These are phyloP conservation scores for Tolypocladium tropicale DNA, from an alignment of 2,329 filamentous ascomycete genomes.

Conservation along the genomic window DNA sequence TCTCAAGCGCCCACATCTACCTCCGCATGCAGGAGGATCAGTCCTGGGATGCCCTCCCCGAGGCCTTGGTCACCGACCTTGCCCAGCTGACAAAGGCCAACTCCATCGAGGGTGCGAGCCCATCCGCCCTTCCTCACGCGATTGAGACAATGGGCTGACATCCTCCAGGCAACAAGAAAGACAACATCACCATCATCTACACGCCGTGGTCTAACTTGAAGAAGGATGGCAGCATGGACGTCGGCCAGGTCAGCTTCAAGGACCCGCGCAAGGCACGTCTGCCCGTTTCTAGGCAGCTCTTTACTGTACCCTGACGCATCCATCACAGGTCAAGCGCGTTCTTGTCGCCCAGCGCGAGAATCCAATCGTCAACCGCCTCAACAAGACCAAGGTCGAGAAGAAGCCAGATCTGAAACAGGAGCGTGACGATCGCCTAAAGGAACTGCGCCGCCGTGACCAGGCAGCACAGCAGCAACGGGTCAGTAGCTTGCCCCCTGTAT, in stretches of 20 bases:
- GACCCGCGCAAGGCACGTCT: slow-evolving; percentile 58
- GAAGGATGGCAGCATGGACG: slow-evolving; percentile 93
- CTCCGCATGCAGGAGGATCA: slow-evolving; percentile 71
- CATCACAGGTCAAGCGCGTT: slow-evolving; percentile 60
- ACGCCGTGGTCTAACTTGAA: slow-evolving; percentile 95
- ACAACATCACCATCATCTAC: slow-evolving; percentile 94
- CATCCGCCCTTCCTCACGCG: too few species aligned
- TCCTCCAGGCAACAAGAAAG: slow-evolving; percentile 85
- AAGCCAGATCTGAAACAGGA: slow-evolving; percentile 76
- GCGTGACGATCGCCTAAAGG: slow-evolving; percentile 64
- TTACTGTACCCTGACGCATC: background rate
- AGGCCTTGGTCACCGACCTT: slow-evolving; percentile 70
- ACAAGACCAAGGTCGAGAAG: slow-evolving; percentile 89
- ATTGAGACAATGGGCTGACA: background rate
- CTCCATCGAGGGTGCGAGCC: slow-evolving; percentile 71
- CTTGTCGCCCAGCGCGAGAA: slow-evolving; percentile 78
- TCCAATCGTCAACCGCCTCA: slow-evolving; percentile 88
- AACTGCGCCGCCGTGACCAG: slow-evolving; percentile 63
- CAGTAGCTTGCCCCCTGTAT: slow-evolving; percentile 18
- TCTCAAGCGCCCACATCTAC: slow-evolving; percentile 95
- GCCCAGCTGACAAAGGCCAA: slow-evolving; percentile 98
- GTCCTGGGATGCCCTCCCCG: slow-evolving; percentile 72
- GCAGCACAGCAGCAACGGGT: slow-evolving; percentile 52
- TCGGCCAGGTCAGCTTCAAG: slow-evolving; percentile 91
- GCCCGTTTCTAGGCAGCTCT: background rate